Base-by-base conservation (phyloP, 345 rosid genomes). In the Eucalyptus virginea region DNA sequence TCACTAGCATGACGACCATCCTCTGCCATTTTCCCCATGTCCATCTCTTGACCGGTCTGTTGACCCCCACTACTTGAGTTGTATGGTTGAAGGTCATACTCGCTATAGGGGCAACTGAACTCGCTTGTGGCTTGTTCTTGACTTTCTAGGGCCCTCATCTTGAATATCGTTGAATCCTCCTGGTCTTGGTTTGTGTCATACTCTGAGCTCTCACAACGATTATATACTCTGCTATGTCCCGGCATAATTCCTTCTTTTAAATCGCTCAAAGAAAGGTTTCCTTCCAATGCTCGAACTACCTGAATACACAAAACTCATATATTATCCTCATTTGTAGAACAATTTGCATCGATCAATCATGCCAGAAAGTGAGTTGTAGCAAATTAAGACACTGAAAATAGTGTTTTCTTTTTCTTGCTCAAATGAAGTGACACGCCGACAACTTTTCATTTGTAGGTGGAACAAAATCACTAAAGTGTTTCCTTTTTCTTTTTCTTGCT, bases 221-320 rank as follows among this genome's bases (percentile, higher is more conserved):
- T 88, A 67, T 90, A 93, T 5, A 87, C 65, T 86, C 87, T 88
- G 91, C 96, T 94, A 45, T 93, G 91, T 34, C 94, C 96, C 6
- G 95, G 96, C 58, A 86, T 80, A 9, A 87, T 88, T 90, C 97
- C 96, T 86, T 94, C 94, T 11, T 93, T 95, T 81, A 97, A 91
- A 60, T 97, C 95, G 32, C 92, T 94, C 67, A 95, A 72, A 54
- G 97, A 91, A 54, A 95, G 87, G 87, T 96, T 96, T 65, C 99
- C 99, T 91, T 95, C 98, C 69, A 97, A 91, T 86, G 94, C 98
- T 92, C 96, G 96, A 89, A 96, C 97, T 87, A 97, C 93, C 99
- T 96, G 94, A 89, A 0, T 19, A 34, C 81, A 72, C 1, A 7
- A 72, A 72, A 9, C 7, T 72, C 15, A 37, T 34, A 72, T 37